Evolutionary conservation across 2,329 filamentous ascomycete genomes (phyloP), one percentile per base, ranked within the genome.

Genomic region (Tolypocladium tropicale): DNA sequence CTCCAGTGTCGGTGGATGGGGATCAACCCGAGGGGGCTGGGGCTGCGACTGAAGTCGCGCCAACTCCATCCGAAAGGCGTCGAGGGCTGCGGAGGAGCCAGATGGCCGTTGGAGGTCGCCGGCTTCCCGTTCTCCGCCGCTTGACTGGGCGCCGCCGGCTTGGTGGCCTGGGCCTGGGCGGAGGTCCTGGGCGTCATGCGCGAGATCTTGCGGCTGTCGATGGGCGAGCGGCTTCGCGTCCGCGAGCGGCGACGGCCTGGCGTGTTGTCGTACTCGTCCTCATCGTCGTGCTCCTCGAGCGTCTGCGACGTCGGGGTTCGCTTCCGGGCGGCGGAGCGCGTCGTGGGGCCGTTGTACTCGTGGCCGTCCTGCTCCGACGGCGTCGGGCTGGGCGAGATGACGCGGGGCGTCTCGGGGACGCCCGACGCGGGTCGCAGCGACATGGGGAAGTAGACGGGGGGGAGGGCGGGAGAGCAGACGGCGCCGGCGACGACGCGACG

Each of bases 1-100:
- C 90, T 83, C 82, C 94, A 99, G 68, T 94, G 88, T 58, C 89
- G 81, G 71, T 99, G 94, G 65, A 99, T 93, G 2, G 94, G 94
- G 59, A 99, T 99, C 52, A 97, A 79, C 10, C 94, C 94, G 5
- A 97, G 80, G 11, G 94, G 94, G 64, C 90, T 95, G 3, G 94
- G 94, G 63, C 90, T 95, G 60, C 94, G 83, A 65, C 90, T 96
- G 69, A 96, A 82, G 68, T 93, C 89, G 58, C 89, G 83, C 89
- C 90, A 95, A 70, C 81, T 89, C 76, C 88, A 89, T 59, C 86
- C 84, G 52, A 73, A 64, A 4, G 76, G 63, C n/a, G 78, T 80
- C 6, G 79, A 74, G 28, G 80, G 78, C 32, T 81, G 76, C 3
- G 87, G 87, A 14, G 86, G 88, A 23, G 85, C 86, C 53, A 93